Conservation (phyloP, 169 alveolate species). For the Plasmodium vinckei region DNA sequence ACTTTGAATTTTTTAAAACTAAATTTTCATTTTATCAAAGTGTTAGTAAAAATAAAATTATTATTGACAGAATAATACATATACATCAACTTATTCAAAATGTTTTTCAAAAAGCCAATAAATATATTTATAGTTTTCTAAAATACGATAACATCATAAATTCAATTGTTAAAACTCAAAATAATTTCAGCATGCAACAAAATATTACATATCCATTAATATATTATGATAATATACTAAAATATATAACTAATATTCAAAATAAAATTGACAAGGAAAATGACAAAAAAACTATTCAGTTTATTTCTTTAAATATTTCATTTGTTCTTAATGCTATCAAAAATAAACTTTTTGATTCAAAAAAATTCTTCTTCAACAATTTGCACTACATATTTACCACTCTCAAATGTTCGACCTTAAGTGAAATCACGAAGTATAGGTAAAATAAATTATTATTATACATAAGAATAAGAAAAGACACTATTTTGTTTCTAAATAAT, state of each 20-base stretch:
- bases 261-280: conserved; percentile 67
- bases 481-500: neutral
- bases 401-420: conserved; percentile 43
- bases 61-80: conserved; percentile 71
- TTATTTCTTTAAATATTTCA: conserved; percentile 55
- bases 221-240: conserved; percentile 57
- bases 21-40: conserved; percentile 74
- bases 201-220: conserved; percentile 60
- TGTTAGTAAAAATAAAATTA: conserved; percentile 75
- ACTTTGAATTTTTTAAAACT: conserved; percentile 59
- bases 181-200: conserved; percentile 54
- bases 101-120: conserved; percentile 73
- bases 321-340: conserved; percentile 67
- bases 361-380: conserved; percentile 56
- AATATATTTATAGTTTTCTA: conserved; percentile 72
- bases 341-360: conserved; percentile 52
- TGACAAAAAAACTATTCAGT: conserved; percentile 73
- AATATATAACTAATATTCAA: conserved; percentile 63
- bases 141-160: conserved; percentile 68
- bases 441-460: neutral
- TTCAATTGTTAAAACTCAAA: conserved; percentile 48
- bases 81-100: conserved; percentile 74
- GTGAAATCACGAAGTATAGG: conserved; percentile 71
- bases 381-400: conserved; percentile 71
- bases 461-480: neutral